Evolutionary conservation across 2,329 filamentous ascomycete species (phyloP), one percentile per base, ranked within the genome.

Genomic region (Curvularia lunata): DNA sequence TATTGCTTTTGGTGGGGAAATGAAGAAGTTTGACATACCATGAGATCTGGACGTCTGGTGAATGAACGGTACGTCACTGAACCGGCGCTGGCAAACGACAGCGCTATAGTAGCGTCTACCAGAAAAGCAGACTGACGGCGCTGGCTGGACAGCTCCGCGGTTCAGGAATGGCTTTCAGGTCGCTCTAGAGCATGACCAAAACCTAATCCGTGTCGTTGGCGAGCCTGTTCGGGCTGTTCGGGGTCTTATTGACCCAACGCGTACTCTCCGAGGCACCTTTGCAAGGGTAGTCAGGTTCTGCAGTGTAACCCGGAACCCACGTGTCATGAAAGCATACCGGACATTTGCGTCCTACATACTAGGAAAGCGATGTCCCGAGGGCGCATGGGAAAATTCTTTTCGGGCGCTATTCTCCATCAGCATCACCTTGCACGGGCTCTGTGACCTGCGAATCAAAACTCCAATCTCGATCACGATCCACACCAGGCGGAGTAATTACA

Each of bases 61-160:
- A 37, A 8, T 13, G 9, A 30, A 10, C 21, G 54, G 28, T 28
- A 54, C 21, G 38, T 30, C 32, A 54, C 54, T 43, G 27, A 47
- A 37, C 28, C 51, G 50, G 45, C 46, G 46, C 40, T 32, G 51
- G 38, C 45, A 46, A 30, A 5, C 5, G 10, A 8, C 41, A 32
- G 28, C 23, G 46, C 54, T 54, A 57, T 21, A 45, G 54, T 57
- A 54, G 54, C 30, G 50, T 41, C 43, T 27, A 43, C 54, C 54
- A n/a, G 6, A 21, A 53, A 43, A 48, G 28, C 12, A 41, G 38
- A 40, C 13, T 21, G 46, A 32, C 55, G 51, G 40, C 16, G 32
- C 30, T 41, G 30, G 28, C n/a, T 28, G 51, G 38, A 46, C 40
- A 41, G 30, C 52, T 50, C 45, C 41, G 46, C 45, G 48, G 41